phyloP scores from a whole-genome alignment of 2,329 filamentous ascomycete species.

The Dactylellina cionopaga region DNA sequence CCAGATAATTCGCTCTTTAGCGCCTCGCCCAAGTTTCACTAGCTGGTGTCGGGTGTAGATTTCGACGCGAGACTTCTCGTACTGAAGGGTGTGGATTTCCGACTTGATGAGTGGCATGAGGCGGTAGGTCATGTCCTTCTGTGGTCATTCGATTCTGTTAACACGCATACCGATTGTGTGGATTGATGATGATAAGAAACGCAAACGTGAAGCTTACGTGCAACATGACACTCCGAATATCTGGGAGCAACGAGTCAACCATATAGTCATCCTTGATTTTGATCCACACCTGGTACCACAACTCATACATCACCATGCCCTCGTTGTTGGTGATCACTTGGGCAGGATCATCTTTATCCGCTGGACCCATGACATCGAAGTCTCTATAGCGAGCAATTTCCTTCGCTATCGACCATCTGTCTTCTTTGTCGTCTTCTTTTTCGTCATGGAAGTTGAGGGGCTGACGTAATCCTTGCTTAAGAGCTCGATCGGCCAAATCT shows the following conservation, averaged over 20 bases:
- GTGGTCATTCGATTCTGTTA: background rate
- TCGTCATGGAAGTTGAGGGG: constrained; percentile 33
- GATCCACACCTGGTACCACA: constrained; percentile 26
- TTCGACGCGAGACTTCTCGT: background rate
- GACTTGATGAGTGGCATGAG: background rate
- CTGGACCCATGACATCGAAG: background rate
- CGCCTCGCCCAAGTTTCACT: background rate
- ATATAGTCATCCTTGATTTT: constrained; percentile 18
- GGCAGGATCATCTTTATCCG: constrained; percentile 20
- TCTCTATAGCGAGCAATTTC: constrained; percentile 5
- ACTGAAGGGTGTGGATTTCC: background rate
- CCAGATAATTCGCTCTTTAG: constrained; percentile 25
- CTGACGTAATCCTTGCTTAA: constrained; percentile 30
- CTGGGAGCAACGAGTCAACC: constrained; percentile 11
- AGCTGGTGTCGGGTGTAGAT: constrained; percentile 14
- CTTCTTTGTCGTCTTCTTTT: background rate
- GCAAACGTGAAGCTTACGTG: constrained; percentile 10
- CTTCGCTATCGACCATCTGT: background rate
- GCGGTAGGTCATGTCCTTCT: constrained; percentile 33
- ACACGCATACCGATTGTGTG: background rate
- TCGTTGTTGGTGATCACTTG: constrained; percentile 31
- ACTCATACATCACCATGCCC: constrained; percentile 16
- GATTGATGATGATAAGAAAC: background rate
- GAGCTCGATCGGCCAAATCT: constrained; percentile 17
- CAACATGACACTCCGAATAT: constrained; percentile 12